These are phyloP conservation scores for Polytolypa hystricis DNA, from an alignment of 2,329 filamentous ascomycete genomes.

Conservation along the genomic window DNA sequence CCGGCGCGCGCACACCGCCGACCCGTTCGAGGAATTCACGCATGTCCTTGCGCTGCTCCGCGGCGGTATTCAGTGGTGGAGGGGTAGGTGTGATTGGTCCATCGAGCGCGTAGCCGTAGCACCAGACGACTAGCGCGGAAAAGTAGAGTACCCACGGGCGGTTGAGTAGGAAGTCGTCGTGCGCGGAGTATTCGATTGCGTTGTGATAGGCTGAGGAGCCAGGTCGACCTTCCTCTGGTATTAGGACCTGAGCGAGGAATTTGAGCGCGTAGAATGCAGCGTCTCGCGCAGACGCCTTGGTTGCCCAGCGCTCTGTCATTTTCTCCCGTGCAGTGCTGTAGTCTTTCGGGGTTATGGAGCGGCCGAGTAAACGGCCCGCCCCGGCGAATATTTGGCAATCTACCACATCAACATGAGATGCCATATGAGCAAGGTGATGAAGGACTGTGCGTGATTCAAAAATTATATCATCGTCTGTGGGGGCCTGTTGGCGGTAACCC, in stretches of 20 bases:
- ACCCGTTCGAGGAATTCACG: constrained; percentile 62
- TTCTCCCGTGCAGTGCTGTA: constrained; percentile 66
- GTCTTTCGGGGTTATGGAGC: constrained; percentile 73
- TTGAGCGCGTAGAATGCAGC: constrained; percentile 86
- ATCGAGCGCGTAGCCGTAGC: constrained; percentile 83
- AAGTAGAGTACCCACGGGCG: constrained; percentile 94
- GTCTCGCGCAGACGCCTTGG: constrained; percentile 75
- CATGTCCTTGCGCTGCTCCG: constrained; percentile 68
- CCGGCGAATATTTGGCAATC: constrained; percentile 94
- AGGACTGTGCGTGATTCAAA: constrained; percentile 83
- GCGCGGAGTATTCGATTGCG: constrained; percentile 55
- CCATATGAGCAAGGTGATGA: constrained; percentile 92
- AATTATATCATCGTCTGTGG: constrained; percentile 53
- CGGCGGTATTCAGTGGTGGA: constrained; percentile 44
- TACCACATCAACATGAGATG: constrained; percentile 94
- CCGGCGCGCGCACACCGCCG: constrained; percentile 60
- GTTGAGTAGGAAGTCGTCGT: constrained; percentile 82
- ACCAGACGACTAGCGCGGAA: constrained; percentile 85
- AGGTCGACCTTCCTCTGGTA: constrained; percentile 35
- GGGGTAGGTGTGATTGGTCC: constrained; percentile 50
- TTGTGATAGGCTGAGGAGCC: background rate
- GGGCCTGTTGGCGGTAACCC: constrained; percentile 19
- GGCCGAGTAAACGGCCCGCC: constrained; percentile 71
- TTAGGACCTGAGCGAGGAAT: constrained; percentile 74
- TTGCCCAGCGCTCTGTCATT: constrained; percentile 84